These are phyloP conservation scores for Arthroderma sp. DNA, from an alignment of 2,329 filamentous ascomycete species.

Conservation along the genomic window DNA sequence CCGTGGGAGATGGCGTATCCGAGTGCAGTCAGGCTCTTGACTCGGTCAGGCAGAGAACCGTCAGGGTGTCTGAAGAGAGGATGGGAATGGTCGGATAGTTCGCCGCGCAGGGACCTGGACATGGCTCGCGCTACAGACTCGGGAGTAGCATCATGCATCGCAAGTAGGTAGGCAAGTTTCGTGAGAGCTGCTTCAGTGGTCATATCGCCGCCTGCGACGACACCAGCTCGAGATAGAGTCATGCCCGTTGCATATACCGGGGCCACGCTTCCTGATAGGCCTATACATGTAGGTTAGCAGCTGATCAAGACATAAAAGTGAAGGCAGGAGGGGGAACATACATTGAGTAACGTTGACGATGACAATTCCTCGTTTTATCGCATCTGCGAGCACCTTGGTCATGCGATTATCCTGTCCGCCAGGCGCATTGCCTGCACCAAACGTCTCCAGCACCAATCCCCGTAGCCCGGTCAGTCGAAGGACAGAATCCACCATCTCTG, in stretches of 20 bases:
- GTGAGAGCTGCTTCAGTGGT: constrained; percentile 84
- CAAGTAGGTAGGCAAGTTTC: constrained; percentile 77
- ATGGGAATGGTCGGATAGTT: constrained; percentile 64
- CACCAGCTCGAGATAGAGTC: constrained; percentile 66
- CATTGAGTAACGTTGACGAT: constrained; percentile 91
- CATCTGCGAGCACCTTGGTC: constrained; percentile 63
- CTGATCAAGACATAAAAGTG: not conserved
- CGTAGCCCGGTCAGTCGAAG: constrained; percentile 62
- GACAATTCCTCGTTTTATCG: constrained; percentile 67
- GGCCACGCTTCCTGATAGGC: constrained; percentile 57
- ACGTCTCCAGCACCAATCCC: constrained; percentile 79
- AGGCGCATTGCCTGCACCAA: constrained; percentile 85
- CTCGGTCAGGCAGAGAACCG: constrained; percentile 43
- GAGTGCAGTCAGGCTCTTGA: constrained; percentile 59
- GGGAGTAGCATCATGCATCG: constrained; percentile 50
- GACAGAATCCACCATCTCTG: constrained; percentile 84
- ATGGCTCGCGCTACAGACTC: constrained; percentile 59
- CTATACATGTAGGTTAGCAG: constrained; percentile 18
- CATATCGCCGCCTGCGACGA: constrained; percentile 79
- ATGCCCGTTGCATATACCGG: constrained; percentile 68
- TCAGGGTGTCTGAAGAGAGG: constrained; percentile 67
- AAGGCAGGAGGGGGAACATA: constrained; percentile 34
- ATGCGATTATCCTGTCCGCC: constrained; percentile 68
- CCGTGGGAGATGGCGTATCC: constrained; percentile 69
- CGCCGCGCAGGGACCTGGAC: constrained; percentile 64